These are phyloP conservation scores for Beta corolliflora DNA, from an alignment of 179 eudicot genomes.

Conservation along the genomic window DNA sequence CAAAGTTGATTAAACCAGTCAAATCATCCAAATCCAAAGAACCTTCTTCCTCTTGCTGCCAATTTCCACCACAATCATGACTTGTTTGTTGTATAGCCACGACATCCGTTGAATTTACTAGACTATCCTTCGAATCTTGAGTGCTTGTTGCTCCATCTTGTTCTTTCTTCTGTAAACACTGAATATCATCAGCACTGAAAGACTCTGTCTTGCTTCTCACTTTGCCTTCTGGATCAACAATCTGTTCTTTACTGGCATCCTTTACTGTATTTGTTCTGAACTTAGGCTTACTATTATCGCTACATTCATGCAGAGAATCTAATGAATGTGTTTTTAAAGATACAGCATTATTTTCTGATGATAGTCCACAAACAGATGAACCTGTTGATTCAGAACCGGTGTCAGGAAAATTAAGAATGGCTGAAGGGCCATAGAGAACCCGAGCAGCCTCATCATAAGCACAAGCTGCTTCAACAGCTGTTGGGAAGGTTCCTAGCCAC, in stretches of 20 bases:
- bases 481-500: slow-evolving; percentile 52
- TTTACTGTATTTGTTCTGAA: neutral
- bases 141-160: neutral
- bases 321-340: neutral
- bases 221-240: neutral
- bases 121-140: slow-evolving; percentile 4
- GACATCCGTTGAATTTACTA: neutral
- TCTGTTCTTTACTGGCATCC: neutral
- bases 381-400: neutral
- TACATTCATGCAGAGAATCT: neutral
- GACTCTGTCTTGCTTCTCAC: neutral
- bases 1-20: neutral
- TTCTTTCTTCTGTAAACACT: neutral
- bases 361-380: neutral
- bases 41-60: neutral
- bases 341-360: neutral
- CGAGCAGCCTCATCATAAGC: slow-evolving; percentile 58
- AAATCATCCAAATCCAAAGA: slow-evolving; percentile 8
- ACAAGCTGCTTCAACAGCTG: slow-evolving; percentile 50
- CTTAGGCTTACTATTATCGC: neutral
- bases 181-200: neutral
- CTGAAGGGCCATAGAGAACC: slow-evolving; percentile 42
- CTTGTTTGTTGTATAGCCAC: slow-evolving; percentile 1
- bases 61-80: neutral
- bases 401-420: slow-evolving; percentile 50